These are phyloP conservation scores for Xylaria sp. DNA, from an alignment of 2,329 filamentous ascomycete species.

Conservation along the genomic window DNA sequence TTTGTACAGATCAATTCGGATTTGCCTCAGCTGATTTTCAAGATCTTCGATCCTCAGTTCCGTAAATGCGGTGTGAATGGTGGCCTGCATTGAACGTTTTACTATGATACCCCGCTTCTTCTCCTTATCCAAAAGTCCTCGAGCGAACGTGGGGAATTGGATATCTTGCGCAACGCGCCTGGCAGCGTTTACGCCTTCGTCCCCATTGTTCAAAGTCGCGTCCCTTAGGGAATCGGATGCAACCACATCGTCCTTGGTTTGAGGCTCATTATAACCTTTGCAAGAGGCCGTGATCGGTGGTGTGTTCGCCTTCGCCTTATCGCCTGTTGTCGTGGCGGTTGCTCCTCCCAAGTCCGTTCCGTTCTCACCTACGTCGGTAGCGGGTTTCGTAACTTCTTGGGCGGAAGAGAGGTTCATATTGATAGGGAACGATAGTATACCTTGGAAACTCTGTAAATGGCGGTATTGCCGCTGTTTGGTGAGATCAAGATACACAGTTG, in stretches of 20 bases:
- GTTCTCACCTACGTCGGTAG: too few species aligned
- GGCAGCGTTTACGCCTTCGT: neutral
- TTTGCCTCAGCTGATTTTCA: slow-evolving; percentile 14
- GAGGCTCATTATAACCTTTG: neutral
- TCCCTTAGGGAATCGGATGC: neutral
- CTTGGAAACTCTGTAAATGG: neutral
- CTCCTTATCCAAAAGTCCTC: neutral
- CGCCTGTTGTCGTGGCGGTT: neutral
- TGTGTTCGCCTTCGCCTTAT: neutral
- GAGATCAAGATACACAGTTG: neutral
- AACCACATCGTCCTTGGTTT: neutral
- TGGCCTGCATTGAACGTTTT: slow-evolving; percentile 16
- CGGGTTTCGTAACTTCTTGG: neutral
- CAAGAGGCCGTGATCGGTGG: neutral
- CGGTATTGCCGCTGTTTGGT: neutral
- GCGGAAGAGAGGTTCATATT: neutral
- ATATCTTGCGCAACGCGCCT: accelerated
- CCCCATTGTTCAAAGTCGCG: neutral
- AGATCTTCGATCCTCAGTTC: slow-evolving; percentile 18
- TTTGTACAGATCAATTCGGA: slow-evolving; percentile 19
- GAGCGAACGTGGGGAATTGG: accelerated
- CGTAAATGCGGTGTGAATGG: slow-evolving; percentile 15
- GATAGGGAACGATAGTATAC: neutral
- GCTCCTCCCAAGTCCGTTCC: neutral
- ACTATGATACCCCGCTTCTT: neutral